Base-by-base conservation (phyloP, 441 rosid species). In the Adansonia madagascariensis region DNA sequence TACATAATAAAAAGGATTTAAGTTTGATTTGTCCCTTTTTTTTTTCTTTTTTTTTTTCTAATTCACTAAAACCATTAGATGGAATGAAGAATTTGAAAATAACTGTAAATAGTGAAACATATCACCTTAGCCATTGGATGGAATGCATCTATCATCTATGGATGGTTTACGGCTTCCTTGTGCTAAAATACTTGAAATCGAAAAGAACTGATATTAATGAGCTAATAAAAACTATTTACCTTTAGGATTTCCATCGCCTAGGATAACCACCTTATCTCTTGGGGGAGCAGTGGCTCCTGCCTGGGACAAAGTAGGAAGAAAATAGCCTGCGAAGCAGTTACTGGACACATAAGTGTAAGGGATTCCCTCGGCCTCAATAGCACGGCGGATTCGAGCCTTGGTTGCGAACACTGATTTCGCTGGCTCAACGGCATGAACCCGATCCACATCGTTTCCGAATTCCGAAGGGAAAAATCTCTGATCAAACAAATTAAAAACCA, bases 401-500 rank as follows among this genome's bases (percentile, higher is more conserved):
- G 27, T 8, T 1, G 52, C 80, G 14, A 88, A 90, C n/a, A 80
- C 24, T 0, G 89, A 72, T 79, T 79, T 86, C 0, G 88, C 91
- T 0, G 90, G 90, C 81, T 90, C 93, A 55, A 87, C 88, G 3
- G 88, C 86, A n/a, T 75, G 75, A 24, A 75, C 75, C 15, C 83
- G 78, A 82, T 88, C 91, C 69, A 86, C 88, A n/a, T 89, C 89
- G 12, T 78, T 85, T 15, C 91, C 89, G 60, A 87, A 89, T 81
- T 87, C 91, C 39, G 92, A 87, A 1, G 92, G 91, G 3, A 87
- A 82, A 80, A 87, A 89, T 61, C 91, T 87, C 91, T 89, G 55
- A 55, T 61, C 65, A 73, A 75, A 65, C 22, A 15, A 55, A 50
- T 12, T 50, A 50, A 9, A 8, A 62, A 61, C 24, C 47, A 22